Evolutionary conservation across 2,329 filamentous ascomycete genomes (phyloP), one percentile per base, ranked within the genome.

Genomic region (Exophiala viscosa): DNA sequence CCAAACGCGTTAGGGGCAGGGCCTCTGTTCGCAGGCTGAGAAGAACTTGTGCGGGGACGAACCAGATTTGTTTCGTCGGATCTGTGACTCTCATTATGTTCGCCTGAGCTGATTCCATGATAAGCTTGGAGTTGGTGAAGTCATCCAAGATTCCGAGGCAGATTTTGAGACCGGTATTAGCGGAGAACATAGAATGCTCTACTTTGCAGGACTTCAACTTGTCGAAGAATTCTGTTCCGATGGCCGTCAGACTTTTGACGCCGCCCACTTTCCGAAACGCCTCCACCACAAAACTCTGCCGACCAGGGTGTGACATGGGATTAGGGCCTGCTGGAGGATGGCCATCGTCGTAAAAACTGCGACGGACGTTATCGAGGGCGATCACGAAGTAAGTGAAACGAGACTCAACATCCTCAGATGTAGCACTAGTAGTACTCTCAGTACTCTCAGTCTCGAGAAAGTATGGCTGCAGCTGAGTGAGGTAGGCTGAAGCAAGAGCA

Each of bases 241-340:
- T 84, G 0, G 79, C 74, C 61, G 88, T 90, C 55, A 97, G 73
- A 4, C 83, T 78, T 7, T 84, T 79, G 53, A 99, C 78, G 0
- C 93, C 92, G 35, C 83, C 84, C 43, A 84, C 80, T 54, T 89
- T 85, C 68, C 91, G 92, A 74, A 99, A 96, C 1, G 90, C 87
- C 50, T 91, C 80, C 18, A 99, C 77, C 33, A 97, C 85, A 23
- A 93, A 80, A 39, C 90, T 87, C 56, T 85, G 67, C 15, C 46
- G 52, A 35, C 56, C 54, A 9, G 55, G 45, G 33, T 42, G 47
- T 8, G 51, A 13, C 23, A 57, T 50, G 14, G 52, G 23, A 28
- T 7, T 7, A 28, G 23, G 47, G 3, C 50, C 50, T 8, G 56
- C 31, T 5, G 47, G 39, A 10, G 50, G 45, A 42, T 50, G 50